Evolutionary conservation across 768 basidiomycete species (phyloP).

Genomic region (Cyathus striatus): DNA sequence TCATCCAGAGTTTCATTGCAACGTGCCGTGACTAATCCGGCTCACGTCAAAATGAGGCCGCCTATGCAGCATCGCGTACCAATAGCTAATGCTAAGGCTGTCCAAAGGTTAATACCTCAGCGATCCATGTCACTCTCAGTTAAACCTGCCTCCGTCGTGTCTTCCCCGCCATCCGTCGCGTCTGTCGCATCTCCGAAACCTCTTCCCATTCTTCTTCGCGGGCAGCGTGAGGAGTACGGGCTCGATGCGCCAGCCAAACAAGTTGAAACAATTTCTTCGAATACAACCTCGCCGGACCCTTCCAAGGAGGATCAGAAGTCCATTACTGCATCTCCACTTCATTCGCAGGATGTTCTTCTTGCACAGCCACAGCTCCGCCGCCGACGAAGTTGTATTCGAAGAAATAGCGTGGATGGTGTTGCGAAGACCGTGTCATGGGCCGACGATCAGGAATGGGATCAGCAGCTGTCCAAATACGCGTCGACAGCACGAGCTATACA

Average conservation of each 20-base stretch:
- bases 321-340: too few species aligned
- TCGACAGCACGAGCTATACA: constrained; percentile 33
- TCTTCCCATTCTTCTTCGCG: constrained; percentile 33
- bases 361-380: constrained; percentile 30
- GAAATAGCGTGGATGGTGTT: constrained; percentile 48
- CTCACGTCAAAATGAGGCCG: too few species aligned
- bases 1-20: too few species aligned
- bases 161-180: constrained; percentile 10
- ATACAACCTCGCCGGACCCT: not conserved
- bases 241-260: constrained; percentile 3
- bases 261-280: not conserved
- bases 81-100: constrained; percentile 12
- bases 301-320: too few species aligned
- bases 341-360: constrained; percentile 2
- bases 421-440: constrained; percentile 75
- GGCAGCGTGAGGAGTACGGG: constrained; percentile 25
- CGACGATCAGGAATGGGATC: constrained; percentile 57
- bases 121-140: constrained; percentile 11
- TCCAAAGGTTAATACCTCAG: constrained; percentile 17
- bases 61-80: constrained; percentile 13
- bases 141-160: not conserved
- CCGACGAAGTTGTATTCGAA: constrained; percentile 62
- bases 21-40: too few species aligned
- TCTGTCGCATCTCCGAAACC: constrained; percentile 32
- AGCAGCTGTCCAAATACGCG: constrained; percentile 46